A percentile compares a stretch with the other conserved stretches of the same genome.
Conservation (phyloP, 768 basidiomycete genomes). For the Podaxis carcinomalis region DNA sequence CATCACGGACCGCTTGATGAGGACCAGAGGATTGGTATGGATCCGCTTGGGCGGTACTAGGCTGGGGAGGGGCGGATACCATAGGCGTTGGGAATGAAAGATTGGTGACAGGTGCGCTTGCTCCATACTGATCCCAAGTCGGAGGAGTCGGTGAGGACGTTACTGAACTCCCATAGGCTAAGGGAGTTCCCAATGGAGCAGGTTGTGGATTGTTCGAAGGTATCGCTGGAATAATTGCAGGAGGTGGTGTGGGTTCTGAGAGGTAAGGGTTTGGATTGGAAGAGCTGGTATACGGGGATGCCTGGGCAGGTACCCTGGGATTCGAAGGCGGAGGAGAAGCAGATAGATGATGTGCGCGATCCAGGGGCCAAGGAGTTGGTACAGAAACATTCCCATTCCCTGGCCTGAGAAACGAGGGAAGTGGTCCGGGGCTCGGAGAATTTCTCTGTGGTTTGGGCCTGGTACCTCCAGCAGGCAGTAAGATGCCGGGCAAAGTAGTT, state of each 20-base stretch:
- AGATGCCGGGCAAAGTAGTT: conserved; percentile 1
- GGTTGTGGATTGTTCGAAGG: neutral
- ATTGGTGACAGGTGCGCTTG: conserved; percentile 11
- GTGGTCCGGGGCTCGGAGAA: conserved; percentile 5
- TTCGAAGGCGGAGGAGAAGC: conserved; percentile 15
- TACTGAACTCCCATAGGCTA: neutral
- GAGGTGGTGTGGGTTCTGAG: conserved; percentile 5
- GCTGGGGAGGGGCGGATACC: conserved; percentile 15
- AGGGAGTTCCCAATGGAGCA: neutral
- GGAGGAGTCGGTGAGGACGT: neutral
- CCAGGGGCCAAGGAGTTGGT: conserved; percentile 11
- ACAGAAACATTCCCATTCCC: conserved; percentile 8
- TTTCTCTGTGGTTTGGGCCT: conserved; percentile 25
- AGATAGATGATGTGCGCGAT: conserved; percentile 14
- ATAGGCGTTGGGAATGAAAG: conserved; percentile 32
- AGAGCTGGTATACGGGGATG: neutral
- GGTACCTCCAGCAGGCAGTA: conserved; percentile 19
- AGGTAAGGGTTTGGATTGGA: conserved; percentile 18
- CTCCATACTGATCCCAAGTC: conserved; percentile 4
- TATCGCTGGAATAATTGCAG: conserved; percentile 15
- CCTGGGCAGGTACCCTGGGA: neutral
- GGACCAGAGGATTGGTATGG: conserved; percentile 4
- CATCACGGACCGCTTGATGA: neutral
- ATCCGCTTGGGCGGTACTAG: neutral
- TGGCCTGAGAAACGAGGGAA: conserved; percentile 1